Percentiles rank a stretch among this genome's conserved stretches.
Evolutionary conservation across 78 protist species (phyloP).

Genomic region (Dictyostelium intermedium): DNA sequence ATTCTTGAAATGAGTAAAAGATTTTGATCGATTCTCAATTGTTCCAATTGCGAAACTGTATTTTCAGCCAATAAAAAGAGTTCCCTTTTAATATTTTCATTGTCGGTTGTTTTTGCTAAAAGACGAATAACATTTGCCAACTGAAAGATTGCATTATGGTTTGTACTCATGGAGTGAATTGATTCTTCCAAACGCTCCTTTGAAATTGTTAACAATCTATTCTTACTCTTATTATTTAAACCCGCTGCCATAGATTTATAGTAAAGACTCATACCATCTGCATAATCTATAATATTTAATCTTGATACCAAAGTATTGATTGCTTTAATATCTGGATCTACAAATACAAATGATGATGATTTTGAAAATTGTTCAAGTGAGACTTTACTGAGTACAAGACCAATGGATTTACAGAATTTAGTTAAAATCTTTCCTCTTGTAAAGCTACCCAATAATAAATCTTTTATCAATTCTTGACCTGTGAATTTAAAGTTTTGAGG

Average conservation of each 20-base stretch:
- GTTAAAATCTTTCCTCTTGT: not conserved
- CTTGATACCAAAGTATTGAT: constrained; percentile 41
- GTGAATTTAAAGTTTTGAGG: not conserved
- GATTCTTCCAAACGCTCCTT: constrained; percentile 22
- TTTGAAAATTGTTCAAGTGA: not conserved
- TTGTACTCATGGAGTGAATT: constrained; percentile 53
- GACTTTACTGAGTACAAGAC: not conserved
- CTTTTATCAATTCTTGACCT: not conserved
- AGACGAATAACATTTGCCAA: constrained; percentile 51
- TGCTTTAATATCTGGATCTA: constrained; percentile 62
- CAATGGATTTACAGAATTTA: constrained; percentile 16
- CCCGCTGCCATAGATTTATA: constrained; percentile 15
- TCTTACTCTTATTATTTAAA: not conserved
- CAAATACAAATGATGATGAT: constrained; percentile 10
- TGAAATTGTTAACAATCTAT: constrained; percentile 28
- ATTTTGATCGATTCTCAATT: constrained; percentile 44
- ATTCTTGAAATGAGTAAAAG: constrained; percentile 14
- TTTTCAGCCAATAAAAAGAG: not conserved
- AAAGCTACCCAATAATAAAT: not conserved
- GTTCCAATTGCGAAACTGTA: constrained; percentile 19
- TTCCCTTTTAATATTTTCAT: not conserved
- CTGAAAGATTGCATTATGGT: constrained; percentile 59
- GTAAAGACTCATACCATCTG: constrained; percentile 71
- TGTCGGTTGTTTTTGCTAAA: not conserved
- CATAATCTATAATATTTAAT: constrained; percentile 67